Evolutionary conservation across 2,329 filamentous ascomycete genomes (phyloP), one percentile per base, ranked within the genome.

Genomic region (Chaetoscypha palmicola): DNA sequence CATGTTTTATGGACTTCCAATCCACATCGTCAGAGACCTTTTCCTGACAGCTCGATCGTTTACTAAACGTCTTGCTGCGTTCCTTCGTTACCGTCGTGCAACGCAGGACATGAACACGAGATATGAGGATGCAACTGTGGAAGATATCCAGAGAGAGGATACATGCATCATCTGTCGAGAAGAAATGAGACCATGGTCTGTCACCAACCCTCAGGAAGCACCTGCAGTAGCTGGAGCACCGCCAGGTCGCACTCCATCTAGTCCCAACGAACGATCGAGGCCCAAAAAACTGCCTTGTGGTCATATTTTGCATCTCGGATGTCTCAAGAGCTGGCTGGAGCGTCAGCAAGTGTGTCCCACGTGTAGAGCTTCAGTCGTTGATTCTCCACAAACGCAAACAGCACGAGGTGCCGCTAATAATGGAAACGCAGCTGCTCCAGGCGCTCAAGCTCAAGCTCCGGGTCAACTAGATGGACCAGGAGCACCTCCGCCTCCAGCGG

Each of bases 91-190:
- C 63, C 82, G 90, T 45, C 88, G 88, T 58, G 92, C 92, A 2
- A 89, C 94, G 2, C 77, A 84, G 54, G 88, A 97, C 61, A 97
- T 98, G 89, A 92, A 94, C 60, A 78, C 79, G 48, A 72, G 79
- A 57, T 97, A 96, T 61, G 85, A 86, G 3, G 92, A 98, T 62
- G 92, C 92, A 1, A 95, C 86, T 1, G 74, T 77, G 2, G 87
- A 94, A 53, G 91, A 98, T 53, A 77, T 98, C 19, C 71, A 73
- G 21, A 76, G 86, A 38, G 91, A 96, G 62, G 88, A 94, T 58
- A 94, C 92, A 2, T 98, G 92, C 64, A 98, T 98, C 56, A 95
- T 98, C 43, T 98, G 92, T 64, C 81, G 92, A 48, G 92, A 98
- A 63, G 87, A 94, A 52, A 98, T 98, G 92, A 78, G 79, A 24